phyloP scores from a whole-genome alignment of 306 rosid species.

The Fragaria vesca region DNA sequence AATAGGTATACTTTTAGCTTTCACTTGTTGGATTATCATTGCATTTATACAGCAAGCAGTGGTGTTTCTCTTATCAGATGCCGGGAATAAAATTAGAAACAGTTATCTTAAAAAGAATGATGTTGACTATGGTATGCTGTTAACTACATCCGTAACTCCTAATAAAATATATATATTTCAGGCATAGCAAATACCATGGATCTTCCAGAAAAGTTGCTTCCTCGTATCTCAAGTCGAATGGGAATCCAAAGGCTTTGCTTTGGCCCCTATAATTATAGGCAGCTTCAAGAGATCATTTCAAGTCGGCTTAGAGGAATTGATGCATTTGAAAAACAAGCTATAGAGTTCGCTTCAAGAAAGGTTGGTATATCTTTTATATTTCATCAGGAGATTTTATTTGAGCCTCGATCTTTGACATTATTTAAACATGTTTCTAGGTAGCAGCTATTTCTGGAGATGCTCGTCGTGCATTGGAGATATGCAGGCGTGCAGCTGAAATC shows the following conservation, averaged over 20 bases:
- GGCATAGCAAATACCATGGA: constrained; percentile 99
- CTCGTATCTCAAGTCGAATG: constrained; percentile 98
- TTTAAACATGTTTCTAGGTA: constrained; percentile 53
- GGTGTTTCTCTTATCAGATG: constrained; percentile 3
- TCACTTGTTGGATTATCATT: not conserved
- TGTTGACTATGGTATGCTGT: constrained; percentile 22
- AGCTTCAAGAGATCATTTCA: constrained; percentile 87
- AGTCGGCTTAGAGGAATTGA: constrained; percentile 84
- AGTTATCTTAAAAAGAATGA: constrained; percentile 2
- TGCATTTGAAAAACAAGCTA: constrained; percentile 60
- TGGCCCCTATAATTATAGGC: constrained; percentile 89
- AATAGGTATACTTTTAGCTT: constrained; percentile 51
- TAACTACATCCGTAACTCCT: constrained; percentile 19
- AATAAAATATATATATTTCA: constrained; percentile 35
- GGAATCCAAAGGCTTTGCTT: constrained; percentile 95
- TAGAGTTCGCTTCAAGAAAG: constrained; percentile 23
- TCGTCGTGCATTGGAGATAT: constrained; percentile 91
- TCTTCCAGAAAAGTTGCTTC: constrained; percentile 97
- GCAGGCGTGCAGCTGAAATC: constrained; percentile 94
- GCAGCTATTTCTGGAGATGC: constrained; percentile 99
- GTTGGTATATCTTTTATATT: not conserved
- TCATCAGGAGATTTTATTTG: not conserved
- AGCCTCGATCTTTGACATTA: constrained; percentile 14
- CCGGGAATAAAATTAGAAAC: not conserved
- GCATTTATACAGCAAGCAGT: not conserved